Conservation (phyloP, 805 yeast genomes). For the Brettanomyces naardenensis region DNA sequence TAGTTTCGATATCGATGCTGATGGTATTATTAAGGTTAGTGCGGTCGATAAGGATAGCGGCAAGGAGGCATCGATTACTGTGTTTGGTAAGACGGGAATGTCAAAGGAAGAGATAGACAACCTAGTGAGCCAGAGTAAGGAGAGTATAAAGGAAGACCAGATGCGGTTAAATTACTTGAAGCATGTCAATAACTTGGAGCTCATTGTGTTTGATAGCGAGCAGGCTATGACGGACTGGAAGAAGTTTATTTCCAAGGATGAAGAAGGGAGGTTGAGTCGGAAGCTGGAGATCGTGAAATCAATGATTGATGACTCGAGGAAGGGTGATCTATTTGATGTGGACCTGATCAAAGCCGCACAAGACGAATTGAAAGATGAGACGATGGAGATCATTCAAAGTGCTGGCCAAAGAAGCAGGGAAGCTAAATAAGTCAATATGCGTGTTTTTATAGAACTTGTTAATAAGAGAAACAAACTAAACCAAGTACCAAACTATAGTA, state of each 20-base stretch:
- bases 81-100: slow-evolving; percentile 92
- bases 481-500: not conserved
- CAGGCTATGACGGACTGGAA: slow-evolving; percentile 24
- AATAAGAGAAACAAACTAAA: not conserved
- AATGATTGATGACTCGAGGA: slow-evolving; percentile 24
- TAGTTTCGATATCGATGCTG: slow-evolving; percentile 91
- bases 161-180: slow-evolving; percentile 45
- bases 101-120: slow-evolving; percentile 83
- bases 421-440: too few species aligned
- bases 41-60: slow-evolving; percentile 91
- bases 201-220: slow-evolving; percentile 28
- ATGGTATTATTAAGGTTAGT: slow-evolving; percentile 92
- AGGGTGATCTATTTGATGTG: slow-evolving; percentile 22
- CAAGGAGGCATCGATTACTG: slow-evolving; percentile 92
- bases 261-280: slow-evolving; percentile 9
- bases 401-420: slow-evolving; percentile 21
- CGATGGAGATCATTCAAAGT: slow-evolving; percentile 18
- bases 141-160: slow-evolving; percentile 73
- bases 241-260: slow-evolving; percentile 12
- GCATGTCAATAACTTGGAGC: slow-evolving; percentile 55
- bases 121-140: slow-evolving; percentile 88
- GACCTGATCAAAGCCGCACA: slow-evolving; percentile 27
- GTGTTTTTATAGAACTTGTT: not conserved
- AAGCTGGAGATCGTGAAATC: slow-evolving; percentile 19
- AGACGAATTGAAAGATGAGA: slow-evolving; percentile 25